phyloP scores from a whole-genome alignment of 1,139 yeast genomes.

The Blastobotrys proliferans region DNA sequence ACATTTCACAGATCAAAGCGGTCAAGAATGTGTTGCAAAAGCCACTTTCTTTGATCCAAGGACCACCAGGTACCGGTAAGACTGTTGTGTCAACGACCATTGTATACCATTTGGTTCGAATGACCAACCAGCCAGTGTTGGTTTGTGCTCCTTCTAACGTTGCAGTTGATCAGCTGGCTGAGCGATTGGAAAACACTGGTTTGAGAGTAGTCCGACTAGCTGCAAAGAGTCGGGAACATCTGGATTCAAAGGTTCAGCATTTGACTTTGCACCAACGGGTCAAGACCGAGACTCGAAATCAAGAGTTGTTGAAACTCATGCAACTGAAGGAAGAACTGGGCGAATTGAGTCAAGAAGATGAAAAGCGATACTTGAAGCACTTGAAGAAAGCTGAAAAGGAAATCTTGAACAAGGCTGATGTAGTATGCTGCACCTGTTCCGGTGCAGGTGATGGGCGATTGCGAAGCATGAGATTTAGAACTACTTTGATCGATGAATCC shows the following conservation, averaged over 20 bases:
- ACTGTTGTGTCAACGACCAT: slow-evolving; percentile 92
- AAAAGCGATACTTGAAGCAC: slow-evolving; percentile 42
- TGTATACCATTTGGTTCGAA: slow-evolving; percentile 65
- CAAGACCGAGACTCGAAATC: slow-evolving; percentile 40
- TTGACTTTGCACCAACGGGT: slow-evolving; percentile 27
- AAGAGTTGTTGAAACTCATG: slow-evolving; percentile 55
- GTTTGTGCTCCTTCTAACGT: slow-evolving; percentile 97
- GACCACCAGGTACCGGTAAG: slow-evolving; percentile 98
- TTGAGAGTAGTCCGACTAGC: slow-evolving; percentile 71
- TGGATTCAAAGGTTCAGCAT: slow-evolving; percentile 25
- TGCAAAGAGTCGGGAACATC: slow-evolving; percentile 65
- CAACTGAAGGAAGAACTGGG: slow-evolving; percentile 63
- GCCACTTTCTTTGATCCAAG: slow-evolving; percentile 85
- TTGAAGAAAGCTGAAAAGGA: slow-evolving; percentile 47
- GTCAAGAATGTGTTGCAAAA: slow-evolving; percentile 65
- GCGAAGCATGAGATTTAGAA: slow-evolving; percentile 52
- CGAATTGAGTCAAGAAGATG: slow-evolving; percentile 58
- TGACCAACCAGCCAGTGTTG: slow-evolving; percentile 57
- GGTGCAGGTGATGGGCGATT: slow-evolving; percentile 82
- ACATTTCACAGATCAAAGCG: slow-evolving; percentile 75
- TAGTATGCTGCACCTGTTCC: slow-evolving; percentile 87
- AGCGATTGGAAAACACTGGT: slow-evolving; percentile 62
- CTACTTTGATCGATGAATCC: slow-evolving; percentile 86
- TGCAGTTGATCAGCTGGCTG: slow-evolving; percentile 89
- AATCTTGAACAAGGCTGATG: slow-evolving; percentile 60